Percentiles rank a stretch among this genome's conserved stretches.
Conservation (phyloP, 306 rosid species). For the Trifolium subterraneum region DNA sequence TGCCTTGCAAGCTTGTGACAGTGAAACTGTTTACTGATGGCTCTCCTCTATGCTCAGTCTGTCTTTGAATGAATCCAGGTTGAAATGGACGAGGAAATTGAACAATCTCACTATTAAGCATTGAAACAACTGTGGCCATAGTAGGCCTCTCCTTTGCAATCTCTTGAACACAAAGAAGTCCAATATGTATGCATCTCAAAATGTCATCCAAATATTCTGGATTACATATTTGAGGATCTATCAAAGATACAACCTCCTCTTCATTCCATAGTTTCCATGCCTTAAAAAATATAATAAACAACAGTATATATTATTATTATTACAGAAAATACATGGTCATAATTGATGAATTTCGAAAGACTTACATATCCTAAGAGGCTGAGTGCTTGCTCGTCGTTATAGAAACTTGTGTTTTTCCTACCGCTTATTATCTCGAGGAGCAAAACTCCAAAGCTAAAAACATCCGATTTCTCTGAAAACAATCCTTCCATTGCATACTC, state of each 20-base stretch:
- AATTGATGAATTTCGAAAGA: not conserved
- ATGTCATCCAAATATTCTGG: not conserved
- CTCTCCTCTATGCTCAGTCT: not conserved
- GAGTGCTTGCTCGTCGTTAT: not conserved
- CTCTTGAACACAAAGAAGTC: conserved; percentile 44
- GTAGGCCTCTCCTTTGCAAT: conserved; percentile 36
- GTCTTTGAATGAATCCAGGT: conserved; percentile 25
- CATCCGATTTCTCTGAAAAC: not conserved
- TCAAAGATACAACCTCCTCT: not conserved
- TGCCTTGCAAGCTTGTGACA: conserved; percentile 13
- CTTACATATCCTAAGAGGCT: conserved; percentile 37
- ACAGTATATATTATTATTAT: too few species aligned
- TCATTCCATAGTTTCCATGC: conserved; percentile 49
- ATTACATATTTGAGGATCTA: conserved; percentile 31
- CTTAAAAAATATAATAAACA: not conserved
- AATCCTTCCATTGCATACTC: not conserved
- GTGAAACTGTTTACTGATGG: not conserved
- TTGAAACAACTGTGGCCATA: conserved; percentile 24
- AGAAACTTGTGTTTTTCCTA: conserved; percentile 28
- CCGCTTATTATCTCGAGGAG: conserved; percentile 17
- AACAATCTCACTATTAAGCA: conserved; percentile 40
- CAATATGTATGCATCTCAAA: conserved; percentile 43
- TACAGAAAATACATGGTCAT: too few species aligned
- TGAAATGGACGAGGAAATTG: conserved; percentile 33
- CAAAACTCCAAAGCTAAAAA: conserved; percentile 42